A percentile compares a stretch with the other conserved stretches of the same genome.
Evolutionary conservation across 2,329 filamentous ascomycete genomes (phyloP).

Genomic region (Calonectria ilicicola): DNA sequence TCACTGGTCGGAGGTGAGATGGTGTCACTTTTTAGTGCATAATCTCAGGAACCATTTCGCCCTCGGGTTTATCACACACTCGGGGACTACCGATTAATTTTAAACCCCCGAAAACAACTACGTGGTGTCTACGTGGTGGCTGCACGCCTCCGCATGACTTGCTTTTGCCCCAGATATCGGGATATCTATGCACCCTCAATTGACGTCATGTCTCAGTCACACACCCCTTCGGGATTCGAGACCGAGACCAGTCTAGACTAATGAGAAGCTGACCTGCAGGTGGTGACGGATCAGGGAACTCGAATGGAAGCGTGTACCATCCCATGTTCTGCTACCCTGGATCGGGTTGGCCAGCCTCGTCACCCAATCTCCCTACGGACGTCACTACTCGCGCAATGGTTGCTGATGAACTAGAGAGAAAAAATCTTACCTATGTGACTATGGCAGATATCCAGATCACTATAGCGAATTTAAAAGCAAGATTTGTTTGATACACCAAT

Average conservation of each 20-base stretch:
- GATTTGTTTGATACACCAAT: not conserved
- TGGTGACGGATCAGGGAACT: not conserved
- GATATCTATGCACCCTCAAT: not conserved
- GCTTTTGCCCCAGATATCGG: not conserved
- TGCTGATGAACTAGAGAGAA: no score
- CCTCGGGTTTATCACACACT: not conserved
- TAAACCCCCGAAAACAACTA: not conserved
- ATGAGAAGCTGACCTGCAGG: not conserved
- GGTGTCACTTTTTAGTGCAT: not conserved
- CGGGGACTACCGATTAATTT: not conserved
- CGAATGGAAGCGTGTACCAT: not conserved
- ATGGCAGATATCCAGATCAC: no score
- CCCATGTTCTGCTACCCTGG: no score
- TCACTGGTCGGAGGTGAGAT: not conserved
- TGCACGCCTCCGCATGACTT: not conserved
- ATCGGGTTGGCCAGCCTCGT: not conserved
- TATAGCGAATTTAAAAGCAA: no score
- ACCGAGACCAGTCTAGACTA: not conserved
- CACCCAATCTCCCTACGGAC: no score
- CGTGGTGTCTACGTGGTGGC: not conserved
- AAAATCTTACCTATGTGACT: no score
- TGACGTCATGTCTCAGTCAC: slow-evolving; percentile 3
- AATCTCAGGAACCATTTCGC: no score
- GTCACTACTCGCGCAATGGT: no score
- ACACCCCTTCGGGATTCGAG: not conserved